These are phyloP conservation scores for Pseudogymnoascus sp. DNA, from an alignment of 2,329 filamentous ascomycete species.

Conservation along the genomic window DNA sequence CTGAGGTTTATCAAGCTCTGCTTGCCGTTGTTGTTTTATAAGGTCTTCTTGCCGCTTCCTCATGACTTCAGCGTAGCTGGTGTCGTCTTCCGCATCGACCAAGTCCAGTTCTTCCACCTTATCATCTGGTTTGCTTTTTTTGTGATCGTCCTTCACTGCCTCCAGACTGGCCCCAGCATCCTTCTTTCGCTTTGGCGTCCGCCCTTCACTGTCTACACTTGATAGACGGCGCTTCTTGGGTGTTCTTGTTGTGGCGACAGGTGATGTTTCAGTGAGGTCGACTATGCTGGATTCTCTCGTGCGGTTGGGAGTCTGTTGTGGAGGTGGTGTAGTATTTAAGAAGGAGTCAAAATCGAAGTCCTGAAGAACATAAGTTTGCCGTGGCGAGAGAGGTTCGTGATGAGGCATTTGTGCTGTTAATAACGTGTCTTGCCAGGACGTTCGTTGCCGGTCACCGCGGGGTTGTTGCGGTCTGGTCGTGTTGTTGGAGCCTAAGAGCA, in stretches of 20 bases:
- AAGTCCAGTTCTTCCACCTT: conserved; percentile 23
- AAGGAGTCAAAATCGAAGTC: not conserved
- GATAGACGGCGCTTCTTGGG: conserved; percentile 12
- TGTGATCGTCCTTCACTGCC: not conserved
- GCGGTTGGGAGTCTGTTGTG: not conserved
- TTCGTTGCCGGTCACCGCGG: not conserved
- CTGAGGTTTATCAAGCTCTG: conserved; percentile 39
- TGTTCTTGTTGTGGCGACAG: conserved; percentile 3
- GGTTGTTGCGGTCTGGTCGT: not conserved
- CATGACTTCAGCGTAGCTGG: conserved; percentile 21
- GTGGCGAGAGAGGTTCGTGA: not conserved
- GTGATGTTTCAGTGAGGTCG: conserved; percentile 11
- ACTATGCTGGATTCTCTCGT: conserved; percentile 10
- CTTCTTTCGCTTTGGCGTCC: conserved; percentile 9
- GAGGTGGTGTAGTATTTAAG: not conserved
- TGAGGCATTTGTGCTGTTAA: not conserved
- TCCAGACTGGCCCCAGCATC: not conserved
- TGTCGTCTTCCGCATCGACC: conserved; percentile 20
- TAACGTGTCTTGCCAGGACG: not conserved
- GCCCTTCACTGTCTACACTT: conserved; percentile 21
- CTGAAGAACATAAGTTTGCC: not conserved
- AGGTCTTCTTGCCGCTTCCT: conserved; percentile 22
- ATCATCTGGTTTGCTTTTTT: conserved; percentile 13
- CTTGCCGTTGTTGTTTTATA: conserved; percentile 32
- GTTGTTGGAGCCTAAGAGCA: not conserved